Evolutionary conservation across 129 eudicot species (phyloP).

Genomic region (Glebionis coronaria): DNA sequence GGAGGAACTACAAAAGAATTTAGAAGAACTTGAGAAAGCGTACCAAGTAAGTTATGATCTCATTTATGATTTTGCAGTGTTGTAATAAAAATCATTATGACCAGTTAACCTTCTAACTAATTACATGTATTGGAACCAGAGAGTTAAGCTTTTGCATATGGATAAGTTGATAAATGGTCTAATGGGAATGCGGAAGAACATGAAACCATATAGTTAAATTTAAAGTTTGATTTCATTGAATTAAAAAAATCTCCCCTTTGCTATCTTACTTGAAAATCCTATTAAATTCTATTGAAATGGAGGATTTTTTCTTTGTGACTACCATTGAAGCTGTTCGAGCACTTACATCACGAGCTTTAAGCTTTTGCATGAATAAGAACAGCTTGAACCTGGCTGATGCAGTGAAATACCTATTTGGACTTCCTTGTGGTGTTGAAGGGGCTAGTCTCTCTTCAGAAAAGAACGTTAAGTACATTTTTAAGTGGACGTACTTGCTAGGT

Average conservation of each 20-base stretch:
- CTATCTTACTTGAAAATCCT: conserved; percentile 66
- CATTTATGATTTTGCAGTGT: conserved; percentile 1
- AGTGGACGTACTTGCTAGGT: too few relatives aligned
- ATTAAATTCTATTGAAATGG: conserved; percentile 46
- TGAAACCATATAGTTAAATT: too few relatives aligned
- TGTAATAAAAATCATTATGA: background rate
- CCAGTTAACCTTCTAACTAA: conserved; percentile 1
- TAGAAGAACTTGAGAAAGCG: conserved; percentile 85
- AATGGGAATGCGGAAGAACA: too few relatives aligned
- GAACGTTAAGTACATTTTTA: conserved; percentile 49
- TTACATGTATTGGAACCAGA: too few relatives aligned
- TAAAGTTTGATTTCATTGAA: too few relatives aligned
- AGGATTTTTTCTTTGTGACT: conserved; percentile 42
- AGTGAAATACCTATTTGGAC: conserved; percentile 69
- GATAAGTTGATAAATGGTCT: too few relatives aligned
- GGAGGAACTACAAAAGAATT: conserved; percentile 62
- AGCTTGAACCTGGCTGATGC: conserved; percentile 60
- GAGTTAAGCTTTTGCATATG: too few relatives aligned
- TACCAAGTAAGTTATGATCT: conserved; percentile 60
- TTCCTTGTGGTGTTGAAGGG: conserved; percentile 43
- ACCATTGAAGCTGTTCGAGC: conserved; percentile 52
- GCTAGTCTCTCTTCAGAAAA: conserved; percentile 39
- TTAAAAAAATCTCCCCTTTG: too few relatives aligned
- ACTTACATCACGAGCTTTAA: conserved; percentile 57
- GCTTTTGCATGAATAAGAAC: conserved; percentile 67